A percentile compares a stretch with the other conserved stretches of the same genome.
These are phyloP conservation scores for Exobasidium cylindrosporum DNA, from an alignment of 1,284 basidiomycete genomes.

Conservation along the genomic window DNA sequence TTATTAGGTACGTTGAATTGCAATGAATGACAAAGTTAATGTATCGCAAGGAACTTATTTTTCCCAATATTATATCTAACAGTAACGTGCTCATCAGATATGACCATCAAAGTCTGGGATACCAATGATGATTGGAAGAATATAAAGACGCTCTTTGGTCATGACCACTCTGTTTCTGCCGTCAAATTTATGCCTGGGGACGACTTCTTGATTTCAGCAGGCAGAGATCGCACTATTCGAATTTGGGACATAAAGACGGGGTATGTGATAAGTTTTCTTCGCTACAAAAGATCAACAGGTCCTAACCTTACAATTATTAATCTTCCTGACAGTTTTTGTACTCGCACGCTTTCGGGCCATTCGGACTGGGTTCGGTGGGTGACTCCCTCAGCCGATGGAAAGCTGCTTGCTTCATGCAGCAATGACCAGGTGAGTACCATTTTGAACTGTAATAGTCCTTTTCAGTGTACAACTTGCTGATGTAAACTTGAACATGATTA, in stretches of 20 bases:
- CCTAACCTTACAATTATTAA: too few relatives aligned
- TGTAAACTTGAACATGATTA: too few relatives aligned
- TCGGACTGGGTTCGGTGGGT: conserved; percentile 70
- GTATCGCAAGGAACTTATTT: conserved; percentile 53
- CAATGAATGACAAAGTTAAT: too few relatives aligned
- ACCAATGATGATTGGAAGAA: conserved; percentile 84
- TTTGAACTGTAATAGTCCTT: too few relatives aligned
- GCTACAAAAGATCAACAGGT: too few relatives aligned
- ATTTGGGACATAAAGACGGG: conserved; percentile 69
- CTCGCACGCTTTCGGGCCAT: conserved; percentile 57
- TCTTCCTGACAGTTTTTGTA: conserved; percentile 27
- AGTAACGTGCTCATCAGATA: conserved; percentile 85
- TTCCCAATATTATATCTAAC: neutral
- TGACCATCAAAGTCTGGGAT: conserved; percentile 90
- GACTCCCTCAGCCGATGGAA: conserved; percentile 72
- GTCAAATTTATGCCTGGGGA: conserved; percentile 81
- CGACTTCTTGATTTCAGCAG: conserved; percentile 76
- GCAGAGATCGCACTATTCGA: conserved; percentile 78
- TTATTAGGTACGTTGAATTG: too few relatives aligned
- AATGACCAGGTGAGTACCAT: conserved; percentile 64
- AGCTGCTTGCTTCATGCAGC: conserved; percentile 72
- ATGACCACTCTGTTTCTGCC: conserved; percentile 83
- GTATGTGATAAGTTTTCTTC: conserved; percentile 1
- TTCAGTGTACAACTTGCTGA: too few relatives aligned
- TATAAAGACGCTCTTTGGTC: conserved; percentile 77